Conservation (phyloP, 495 filamentous ascomycete species). For the Xylaria scruposa region DNA sequence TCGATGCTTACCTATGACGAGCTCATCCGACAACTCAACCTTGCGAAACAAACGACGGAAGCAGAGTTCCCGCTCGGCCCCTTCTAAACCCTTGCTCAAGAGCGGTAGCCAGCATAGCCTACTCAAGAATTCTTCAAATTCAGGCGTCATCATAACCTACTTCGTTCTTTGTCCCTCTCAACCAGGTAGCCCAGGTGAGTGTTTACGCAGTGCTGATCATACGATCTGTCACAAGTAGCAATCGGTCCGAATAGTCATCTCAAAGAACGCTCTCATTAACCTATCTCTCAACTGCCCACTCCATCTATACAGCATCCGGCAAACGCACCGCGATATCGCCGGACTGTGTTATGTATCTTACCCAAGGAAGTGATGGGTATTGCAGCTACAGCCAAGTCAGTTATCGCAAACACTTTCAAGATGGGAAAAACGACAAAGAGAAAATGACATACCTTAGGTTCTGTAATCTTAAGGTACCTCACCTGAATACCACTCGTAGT, state of each 20-base stretch:
- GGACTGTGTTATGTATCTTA: conserved; percentile 96
- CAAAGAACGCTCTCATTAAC: conserved; percentile 23
- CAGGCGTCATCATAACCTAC: not conserved
- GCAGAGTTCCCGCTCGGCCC: not conserved
- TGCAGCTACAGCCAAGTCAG: conserved; percentile 67
- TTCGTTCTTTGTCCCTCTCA: not conserved
- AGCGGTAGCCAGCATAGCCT: not conserved
- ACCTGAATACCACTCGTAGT: conserved; percentile 98
- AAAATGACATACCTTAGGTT: conserved; percentile 81
- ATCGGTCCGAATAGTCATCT: not conserved
- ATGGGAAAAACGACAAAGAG: not conserved
- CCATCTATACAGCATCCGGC: conserved; percentile 77
- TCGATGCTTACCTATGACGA: not conserved
- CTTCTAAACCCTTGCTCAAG: not conserved
- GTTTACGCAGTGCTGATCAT: not conserved
- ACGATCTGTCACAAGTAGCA: conserved; percentile 1
- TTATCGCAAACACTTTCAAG: not conserved
- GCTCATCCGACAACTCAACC: not conserved
- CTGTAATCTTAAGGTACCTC: conserved; percentile 98
- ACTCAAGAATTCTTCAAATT: not conserved
- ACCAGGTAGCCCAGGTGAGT: not conserved
- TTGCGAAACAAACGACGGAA: not conserved
- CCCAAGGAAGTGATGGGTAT: conserved; percentile 98
- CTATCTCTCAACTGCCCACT: conserved; percentile 11
- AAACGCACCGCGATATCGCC: conserved; percentile 93